Base-by-base conservation (phyloP, 352 stramenopile genomes). In the Globisporangium middletonii region DNA sequence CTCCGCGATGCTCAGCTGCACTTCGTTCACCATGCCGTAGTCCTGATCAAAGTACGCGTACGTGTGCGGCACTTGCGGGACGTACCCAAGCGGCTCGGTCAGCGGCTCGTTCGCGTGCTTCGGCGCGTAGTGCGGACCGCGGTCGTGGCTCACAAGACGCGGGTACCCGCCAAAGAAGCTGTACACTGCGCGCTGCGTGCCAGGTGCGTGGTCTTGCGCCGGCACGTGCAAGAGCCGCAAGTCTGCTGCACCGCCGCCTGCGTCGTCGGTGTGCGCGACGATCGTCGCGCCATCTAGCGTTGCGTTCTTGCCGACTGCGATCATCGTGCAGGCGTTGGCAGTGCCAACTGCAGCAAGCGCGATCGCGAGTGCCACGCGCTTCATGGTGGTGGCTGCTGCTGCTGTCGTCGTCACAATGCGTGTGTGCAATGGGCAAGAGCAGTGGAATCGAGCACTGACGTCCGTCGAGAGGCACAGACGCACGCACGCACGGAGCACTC, bases 11-110 rank as follows among this genome's bases (percentile, higher is more conserved):
- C 77, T 96, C 45, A 98, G 73, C 70, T 97, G 83, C 56, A 89
- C 69, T 57, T 98, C 95, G 71, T 98, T 98, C 71, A 98, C 96
- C 68, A 97, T 92, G 38, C 86, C 92, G 62, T 98, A 95, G 66
- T 93, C 85, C 50, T 97, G 92, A 62, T 98, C 94, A 51, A 96
- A 91, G 69, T 98, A 98, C 12, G 79, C 92, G 68, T 88, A 97
- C 27, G 95, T 98, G 65, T 95, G 81, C 18, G 67, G 46, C 1
- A 98, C 84, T 65, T 98, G 82, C n/a, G 87, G 81, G 47, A 97
- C 92, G 55, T 75, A 89, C 3, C 88, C 88, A 50, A 97, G 60
- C 3, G 91, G 83, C 45, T 58, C 68, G 37, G 58, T 69, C 18
- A 83, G 69, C 11, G 64, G 37, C 43, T 87, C 67, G 8, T 64